phyloP scores from a whole-genome alignment of 2,329 filamentous ascomycete species.

The Tothia fuscella region DNA sequence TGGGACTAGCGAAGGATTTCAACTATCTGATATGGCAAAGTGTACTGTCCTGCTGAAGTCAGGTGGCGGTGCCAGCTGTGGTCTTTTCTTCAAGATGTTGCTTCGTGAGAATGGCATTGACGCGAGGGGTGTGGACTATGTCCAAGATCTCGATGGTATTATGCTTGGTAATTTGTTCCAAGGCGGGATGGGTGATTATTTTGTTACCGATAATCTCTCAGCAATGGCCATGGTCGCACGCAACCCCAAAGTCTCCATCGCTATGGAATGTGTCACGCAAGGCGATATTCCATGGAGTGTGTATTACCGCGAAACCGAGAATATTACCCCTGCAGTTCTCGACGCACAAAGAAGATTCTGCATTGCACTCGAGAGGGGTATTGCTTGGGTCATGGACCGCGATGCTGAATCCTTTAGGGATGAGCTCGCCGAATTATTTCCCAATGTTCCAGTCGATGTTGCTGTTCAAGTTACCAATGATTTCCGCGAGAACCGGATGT shows the following conservation, averaged over 20 bases:
- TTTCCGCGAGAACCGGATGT: slow-evolving; percentile 14
- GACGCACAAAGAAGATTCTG: slow-evolving; percentile 14
- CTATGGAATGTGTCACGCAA: slow-evolving; percentile 13
- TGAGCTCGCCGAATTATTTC: slow-evolving; percentile 14
- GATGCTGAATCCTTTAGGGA: slow-evolving; percentile 12
- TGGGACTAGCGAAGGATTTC: slow-evolving; percentile 10
- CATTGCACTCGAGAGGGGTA: slow-evolving; percentile 13
- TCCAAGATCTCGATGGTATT: slow-evolving; percentile 15
- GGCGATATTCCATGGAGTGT: slow-evolving; percentile 16
- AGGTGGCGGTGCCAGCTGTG: slow-evolving; percentile 15
- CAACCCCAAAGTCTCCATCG: slow-evolving; percentile 14
- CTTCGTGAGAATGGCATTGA: slow-evolving; percentile 15
- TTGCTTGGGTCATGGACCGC: slow-evolving; percentile 12
- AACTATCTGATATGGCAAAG: slow-evolving; percentile 12
- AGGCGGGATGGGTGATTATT: slow-evolving; percentile 16
- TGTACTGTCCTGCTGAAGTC: slow-evolving; percentile 16
- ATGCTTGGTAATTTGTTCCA: slow-evolving; percentile 16
- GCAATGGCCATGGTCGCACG: slow-evolving; percentile 12
- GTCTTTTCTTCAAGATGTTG: slow-evolving; percentile 17
- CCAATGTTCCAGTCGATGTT: slow-evolving; percentile 12
- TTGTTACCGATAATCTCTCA: slow-evolving; percentile 15
- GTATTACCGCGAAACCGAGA: slow-evolving; percentile 14
- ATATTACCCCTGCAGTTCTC: slow-evolving; percentile 12
- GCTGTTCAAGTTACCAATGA: slow-evolving; percentile 12
- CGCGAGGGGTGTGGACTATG: slow-evolving; percentile 12